Conservation (phyloP, 2,329 filamentous ascomycete genomes). For the Fusarium sp. region DNA sequence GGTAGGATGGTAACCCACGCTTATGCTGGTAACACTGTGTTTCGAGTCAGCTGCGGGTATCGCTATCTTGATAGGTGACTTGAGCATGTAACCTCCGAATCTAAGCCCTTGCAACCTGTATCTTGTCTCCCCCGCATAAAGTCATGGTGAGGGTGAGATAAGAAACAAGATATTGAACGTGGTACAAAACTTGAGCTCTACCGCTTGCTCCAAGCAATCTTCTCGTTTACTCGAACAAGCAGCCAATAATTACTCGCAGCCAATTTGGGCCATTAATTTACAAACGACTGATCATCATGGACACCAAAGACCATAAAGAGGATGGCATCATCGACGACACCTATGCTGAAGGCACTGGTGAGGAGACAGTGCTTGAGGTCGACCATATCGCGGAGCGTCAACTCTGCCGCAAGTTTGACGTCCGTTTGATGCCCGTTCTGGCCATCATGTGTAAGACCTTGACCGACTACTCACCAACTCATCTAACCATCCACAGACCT, state of each 20-base stretch:
- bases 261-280: background rate
- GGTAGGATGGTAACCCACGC: background rate
- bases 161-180: background rate
- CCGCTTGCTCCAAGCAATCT: too few relatives aligned
- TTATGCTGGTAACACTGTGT: background rate
- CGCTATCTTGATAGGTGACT: background rate
- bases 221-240: too few relatives aligned
- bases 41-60: background rate
- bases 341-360: background rate
- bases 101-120: background rate
- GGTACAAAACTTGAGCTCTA: too few relatives aligned
- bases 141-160: too few relatives aligned
- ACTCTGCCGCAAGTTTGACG: conserved; percentile 8
- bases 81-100: background rate
- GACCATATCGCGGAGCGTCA: conserved; percentile 12
- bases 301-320: conserved; percentile 1
- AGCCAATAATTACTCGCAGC: too few relatives aligned
- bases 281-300: background rate
- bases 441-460: conserved; percentile 3
- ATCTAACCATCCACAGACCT: background rate
- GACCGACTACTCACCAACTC: rapidly evolving
- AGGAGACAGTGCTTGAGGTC: background rate
- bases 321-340: conserved; percentile 1
- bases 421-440: conserved; percentile 1
- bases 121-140: background rate